These are phyloP conservation scores for Xylaria intraflava DNA, from an alignment of 495 filamentous ascomycete species.

Conservation along the genomic window DNA sequence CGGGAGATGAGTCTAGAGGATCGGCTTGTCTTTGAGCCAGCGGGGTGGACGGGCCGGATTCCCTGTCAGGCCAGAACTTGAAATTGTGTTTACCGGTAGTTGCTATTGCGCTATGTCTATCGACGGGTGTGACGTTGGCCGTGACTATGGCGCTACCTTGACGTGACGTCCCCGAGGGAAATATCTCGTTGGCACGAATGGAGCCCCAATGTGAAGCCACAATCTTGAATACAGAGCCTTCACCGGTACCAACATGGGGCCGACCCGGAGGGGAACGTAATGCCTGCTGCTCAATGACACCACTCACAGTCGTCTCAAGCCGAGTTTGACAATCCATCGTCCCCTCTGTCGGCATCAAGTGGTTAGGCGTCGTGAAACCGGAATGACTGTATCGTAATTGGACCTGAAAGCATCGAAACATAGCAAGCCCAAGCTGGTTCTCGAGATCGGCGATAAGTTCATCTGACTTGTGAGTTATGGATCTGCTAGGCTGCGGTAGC, in stretches of 20 bases:
- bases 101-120: background rate
- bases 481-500: conserved; percentile 10
- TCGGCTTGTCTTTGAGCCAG: background rate
- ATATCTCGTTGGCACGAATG: conserved; percentile 30
- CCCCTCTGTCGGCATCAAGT: conserved; percentile 8
- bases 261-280: conserved; percentile 30
- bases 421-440: conserved; percentile 36
- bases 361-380: conserved; percentile 30
- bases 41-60: background rate
- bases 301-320: conserved; percentile 37
- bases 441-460: conserved; percentile 48
- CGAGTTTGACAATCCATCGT: conserved; percentile 28
- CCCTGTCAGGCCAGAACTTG: background rate
- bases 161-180: conserved; percentile 28
- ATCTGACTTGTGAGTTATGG: conserved; percentile 31
- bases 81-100: background rate
- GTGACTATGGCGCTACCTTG: background rate
- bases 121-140: background rate
- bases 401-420: conserved; percentile 39
- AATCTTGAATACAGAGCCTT: conserved; percentile 36
- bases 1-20: background rate
- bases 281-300: conserved; percentile 34
- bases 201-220: conserved; percentile 40
- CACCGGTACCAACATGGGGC: conserved; percentile 25
- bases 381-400: conserved; percentile 44